A percentile compares a stretch with the other conserved stretches of the same genome.
Evolutionary conservation across 2,329 filamentous ascomycete genomes (phyloP).

Genomic region (Diaporthe vexans): DNA sequence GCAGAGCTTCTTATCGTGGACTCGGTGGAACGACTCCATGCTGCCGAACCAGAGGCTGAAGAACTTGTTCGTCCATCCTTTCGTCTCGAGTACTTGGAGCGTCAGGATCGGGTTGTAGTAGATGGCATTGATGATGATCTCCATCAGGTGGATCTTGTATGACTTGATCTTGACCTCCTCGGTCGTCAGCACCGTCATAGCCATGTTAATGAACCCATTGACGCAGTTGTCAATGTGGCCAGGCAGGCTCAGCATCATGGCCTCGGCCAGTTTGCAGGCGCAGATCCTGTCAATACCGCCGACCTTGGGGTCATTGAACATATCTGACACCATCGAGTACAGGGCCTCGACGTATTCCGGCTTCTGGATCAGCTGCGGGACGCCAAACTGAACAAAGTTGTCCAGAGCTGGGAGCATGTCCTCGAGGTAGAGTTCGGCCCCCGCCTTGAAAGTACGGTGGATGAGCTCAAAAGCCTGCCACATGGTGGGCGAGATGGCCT

Average conservation of each 20-base stretch:
- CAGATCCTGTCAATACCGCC: slow-evolving; percentile 95
- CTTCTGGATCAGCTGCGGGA: slow-evolving; percentile 83
- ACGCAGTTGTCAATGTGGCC: slow-evolving; percentile 91
- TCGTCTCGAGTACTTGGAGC: slow-evolving; percentile 88
- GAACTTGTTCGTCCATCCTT: slow-evolving; percentile 98
- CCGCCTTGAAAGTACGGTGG: slow-evolving; percentile 96
- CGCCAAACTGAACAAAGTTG: slow-evolving; percentile 97
- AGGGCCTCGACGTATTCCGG: slow-evolving; percentile 89
- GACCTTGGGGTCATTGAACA: slow-evolving; percentile 93
- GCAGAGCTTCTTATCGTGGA: slow-evolving; percentile 98
- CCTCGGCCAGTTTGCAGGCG: slow-evolving; percentile 94
- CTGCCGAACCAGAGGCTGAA: slow-evolving; percentile 98
- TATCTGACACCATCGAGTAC: slow-evolving; percentile 93
- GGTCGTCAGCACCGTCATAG: slow-evolving; percentile 84
- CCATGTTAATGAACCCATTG: slow-evolving; percentile 88
- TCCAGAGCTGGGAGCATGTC: slow-evolving; percentile 98
- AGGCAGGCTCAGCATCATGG: slow-evolving; percentile 95
- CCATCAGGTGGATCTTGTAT: slow-evolving; percentile 96
- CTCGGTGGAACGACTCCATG: slow-evolving; percentile 92
- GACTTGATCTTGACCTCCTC: slow-evolving; percentile 90
- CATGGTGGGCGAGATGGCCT: slow-evolving; percentile 95
- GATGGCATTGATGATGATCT: slow-evolving; percentile 98
- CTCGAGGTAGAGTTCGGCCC: slow-evolving; percentile 96
- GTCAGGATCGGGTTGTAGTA: slow-evolving; percentile 95
- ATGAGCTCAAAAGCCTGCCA: slow-evolving; percentile 99